Evolutionary conservation across 192 early-diverging fungal genomes (phyloP), one percentile per base, ranked within the genome.

Genomic region (Podochytrium sp.): DNA sequence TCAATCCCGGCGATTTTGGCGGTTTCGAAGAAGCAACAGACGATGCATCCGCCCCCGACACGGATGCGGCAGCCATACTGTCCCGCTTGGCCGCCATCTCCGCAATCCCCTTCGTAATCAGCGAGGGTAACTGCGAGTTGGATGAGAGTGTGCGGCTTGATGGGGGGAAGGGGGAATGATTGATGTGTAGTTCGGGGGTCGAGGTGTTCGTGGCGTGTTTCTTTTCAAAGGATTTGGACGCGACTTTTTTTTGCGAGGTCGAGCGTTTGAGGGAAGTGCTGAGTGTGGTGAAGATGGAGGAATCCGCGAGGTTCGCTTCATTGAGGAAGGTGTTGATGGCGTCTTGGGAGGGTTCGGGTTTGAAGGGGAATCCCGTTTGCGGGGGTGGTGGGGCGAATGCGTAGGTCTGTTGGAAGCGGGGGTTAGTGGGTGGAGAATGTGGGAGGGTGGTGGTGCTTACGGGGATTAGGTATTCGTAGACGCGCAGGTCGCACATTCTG

Each of bases 401-500:
- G 64, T 82, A 85, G 12, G 84, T 81, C 83, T 84, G 59, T 1
- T 57, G 10, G 43, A 51, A 34, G 30, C 10, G 33, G 18, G n/a
- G 18, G 32, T 16, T 23, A 16, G 38, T 62, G 27, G 23, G n/a
- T 47, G n/a, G n/a, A n/a, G n/a, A n/a, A n/a, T n/a, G n/a, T n/a
- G 25, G 5, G n/a, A 12, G 7, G 53, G 23, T 38, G 50, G 6
- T 14, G 7, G 55, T 38, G n/a, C 77, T 16, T 69, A 84, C 80
- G 12, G 84, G 84, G 51, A 85, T 60, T 29, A 85, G 42, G 50
- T 78, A 85, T 60, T 85, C 84, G 74, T 76, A 83, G 4, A 78
- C 80, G 23, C 81, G 60, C 20, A 75, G 67, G 18, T 81, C 81
- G 67, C 84, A 85, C 58, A 78, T 81, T 20, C 80, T 35, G 6